Evolutionary conservation across 2,329 filamentous ascomycete genomes (phyloP).

Genomic region (Fusarium subglutinans): DNA sequence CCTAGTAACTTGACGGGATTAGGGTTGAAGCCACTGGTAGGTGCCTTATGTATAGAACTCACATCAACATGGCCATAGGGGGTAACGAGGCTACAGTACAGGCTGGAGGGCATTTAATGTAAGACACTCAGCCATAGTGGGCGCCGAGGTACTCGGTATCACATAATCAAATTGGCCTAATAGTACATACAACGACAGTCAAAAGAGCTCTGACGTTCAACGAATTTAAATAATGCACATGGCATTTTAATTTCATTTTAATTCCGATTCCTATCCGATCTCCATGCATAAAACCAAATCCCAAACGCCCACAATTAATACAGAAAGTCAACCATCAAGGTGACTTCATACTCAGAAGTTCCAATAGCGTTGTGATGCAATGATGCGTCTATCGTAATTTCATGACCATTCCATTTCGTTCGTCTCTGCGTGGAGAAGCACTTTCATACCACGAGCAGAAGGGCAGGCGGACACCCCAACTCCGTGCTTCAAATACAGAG

Average conservation of each 20-base stretch:
- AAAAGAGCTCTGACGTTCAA: neutral
- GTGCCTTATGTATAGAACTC: neutral
- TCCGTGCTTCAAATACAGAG: slow-evolving; percentile 62
- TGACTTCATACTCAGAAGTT: slow-evolving; percentile 13
- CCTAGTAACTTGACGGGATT: neutral
- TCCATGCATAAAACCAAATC: neutral
- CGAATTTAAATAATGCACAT: slow-evolving; percentile 21
- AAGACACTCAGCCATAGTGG: neutral
- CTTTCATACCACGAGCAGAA: slow-evolving; percentile 61
- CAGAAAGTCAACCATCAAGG: slow-evolving; percentile 8
- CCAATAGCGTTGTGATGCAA: neutral
- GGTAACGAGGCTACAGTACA: too few species aligned
- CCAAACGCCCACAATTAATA: slow-evolving; percentile 20
- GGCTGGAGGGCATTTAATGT: too few species aligned
- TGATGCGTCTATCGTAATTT: slow-evolving; percentile 33
- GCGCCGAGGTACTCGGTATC: neutral
- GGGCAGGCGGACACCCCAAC: slow-evolving; percentile 57
- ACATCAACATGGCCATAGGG: neutral
- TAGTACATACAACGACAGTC: neutral
- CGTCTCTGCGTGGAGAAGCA: slow-evolving; percentile 55
- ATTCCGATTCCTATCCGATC: neutral
- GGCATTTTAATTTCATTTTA: slow-evolving; percentile 28
- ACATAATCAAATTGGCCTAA: neutral
- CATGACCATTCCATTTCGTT: slow-evolving; percentile 47
- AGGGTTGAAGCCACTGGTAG: neutral